Evolutionary conservation across 371 early-diverging fungal species (phyloP).

Genomic region (Rhizopus sp.): DNA sequence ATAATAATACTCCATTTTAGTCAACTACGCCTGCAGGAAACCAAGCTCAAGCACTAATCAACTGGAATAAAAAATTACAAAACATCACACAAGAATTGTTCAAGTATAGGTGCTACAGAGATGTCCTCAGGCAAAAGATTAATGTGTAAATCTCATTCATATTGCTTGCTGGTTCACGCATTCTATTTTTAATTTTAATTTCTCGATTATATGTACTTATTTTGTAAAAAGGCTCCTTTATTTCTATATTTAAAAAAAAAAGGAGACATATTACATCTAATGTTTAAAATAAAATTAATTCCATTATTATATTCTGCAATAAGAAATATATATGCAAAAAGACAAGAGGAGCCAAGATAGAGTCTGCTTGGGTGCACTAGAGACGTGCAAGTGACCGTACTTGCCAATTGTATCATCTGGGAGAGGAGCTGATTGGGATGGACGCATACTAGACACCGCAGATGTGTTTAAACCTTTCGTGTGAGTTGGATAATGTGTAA

Average conservation of each 20-base stretch:
- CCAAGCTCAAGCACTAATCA: conserved; percentile 18
- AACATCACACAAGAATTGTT: conserved; percentile 17
- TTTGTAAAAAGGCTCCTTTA: too few species aligned
- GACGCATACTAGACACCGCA: conserved; percentile 28
- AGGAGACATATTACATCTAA: too few species aligned
- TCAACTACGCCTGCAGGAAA: background rate
- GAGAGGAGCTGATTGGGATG: conserved; percentile 42
- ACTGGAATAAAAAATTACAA: conserved; percentile 23
- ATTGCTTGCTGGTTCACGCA: too few species aligned
- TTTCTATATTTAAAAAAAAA: too few species aligned
- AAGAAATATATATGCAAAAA: background rate
- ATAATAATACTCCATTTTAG: too few species aligned
- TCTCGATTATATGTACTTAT: too few species aligned
- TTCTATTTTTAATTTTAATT: too few species aligned
- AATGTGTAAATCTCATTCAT: too few species aligned
- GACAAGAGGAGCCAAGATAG: background rate
- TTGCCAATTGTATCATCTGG: conserved; percentile 51
- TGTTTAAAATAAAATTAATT: too few species aligned
- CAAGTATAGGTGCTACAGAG: conserved; percentile 15
- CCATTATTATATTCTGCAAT: background rate
- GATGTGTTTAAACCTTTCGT: conserved; percentile 27
- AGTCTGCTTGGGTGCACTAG: conserved; percentile 15
- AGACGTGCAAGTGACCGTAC: conserved; percentile 42
- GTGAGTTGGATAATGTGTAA: conserved; percentile 35
- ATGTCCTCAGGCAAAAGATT: conserved; percentile 1